Conservation (phyloP, 2,329 filamentous ascomycete species). For the Hypoxylon rubiginosum region DNA sequence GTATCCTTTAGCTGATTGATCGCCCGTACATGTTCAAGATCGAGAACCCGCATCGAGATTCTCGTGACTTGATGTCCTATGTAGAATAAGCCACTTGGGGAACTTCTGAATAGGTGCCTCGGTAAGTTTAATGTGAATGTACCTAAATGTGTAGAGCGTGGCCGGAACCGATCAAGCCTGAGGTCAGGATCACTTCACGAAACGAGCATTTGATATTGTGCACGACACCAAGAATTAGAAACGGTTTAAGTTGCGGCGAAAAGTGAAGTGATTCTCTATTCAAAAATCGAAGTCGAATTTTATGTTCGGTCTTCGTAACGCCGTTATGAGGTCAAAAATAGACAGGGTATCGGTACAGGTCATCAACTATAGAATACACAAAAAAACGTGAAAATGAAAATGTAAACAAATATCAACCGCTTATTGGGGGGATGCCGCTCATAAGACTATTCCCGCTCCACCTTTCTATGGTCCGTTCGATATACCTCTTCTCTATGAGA, state of each 20-base stretch:
- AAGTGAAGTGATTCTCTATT: conserved; percentile 36
- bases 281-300: conserved; percentile 23
- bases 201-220: not conserved
- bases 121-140: not conserved
- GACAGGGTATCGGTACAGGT: conserved; percentile 47
- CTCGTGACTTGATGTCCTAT: conserved; percentile 3
- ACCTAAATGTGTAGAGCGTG: not conserved
- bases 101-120: not conserved
- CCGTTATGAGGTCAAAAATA: conserved; percentile 32
- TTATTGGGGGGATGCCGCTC: conserved; percentile 1
- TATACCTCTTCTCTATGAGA: conserved; percentile 2
- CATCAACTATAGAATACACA: conserved; percentile 38
- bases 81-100: not conserved
- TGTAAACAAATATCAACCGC: conserved; percentile 3
- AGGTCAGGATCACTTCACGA: not conserved
- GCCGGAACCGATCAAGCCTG: no score
- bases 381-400: conserved; percentile 14
- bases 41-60: conserved; percentile 17
- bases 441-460: conserved; percentile 5
- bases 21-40: conserved; percentile 4
- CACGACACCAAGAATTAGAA: not conserved
- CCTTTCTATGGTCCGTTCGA: conserved; percentile 31
- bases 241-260: conserved; percentile 10
- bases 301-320: conserved; percentile 24
- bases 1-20: conserved; percentile 13